phyloP scores from a whole-genome alignment of 192 early-diverging fungal genomes.

The Geranomyces michiganensis region DNA sequence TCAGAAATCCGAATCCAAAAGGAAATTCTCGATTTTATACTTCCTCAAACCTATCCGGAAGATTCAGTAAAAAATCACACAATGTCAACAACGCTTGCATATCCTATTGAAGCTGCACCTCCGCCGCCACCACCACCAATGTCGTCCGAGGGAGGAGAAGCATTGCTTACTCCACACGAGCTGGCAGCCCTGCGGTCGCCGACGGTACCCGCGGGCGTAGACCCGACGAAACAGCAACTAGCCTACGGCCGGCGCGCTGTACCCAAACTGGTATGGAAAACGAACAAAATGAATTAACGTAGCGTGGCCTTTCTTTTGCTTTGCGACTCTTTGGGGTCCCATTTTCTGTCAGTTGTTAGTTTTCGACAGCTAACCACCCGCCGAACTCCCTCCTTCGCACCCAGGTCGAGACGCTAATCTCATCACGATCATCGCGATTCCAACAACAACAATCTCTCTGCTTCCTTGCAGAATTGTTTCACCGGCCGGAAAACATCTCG shows the following conservation, averaged over 20 bases:
- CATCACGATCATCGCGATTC: constrained; percentile 21
- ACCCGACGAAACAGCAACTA: constrained; percentile 52
- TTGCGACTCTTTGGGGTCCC: background rate
- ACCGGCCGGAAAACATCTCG: constrained; percentile 50
- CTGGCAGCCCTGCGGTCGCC: constrained; percentile 9
- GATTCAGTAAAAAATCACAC: no score
- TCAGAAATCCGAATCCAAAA: no score
- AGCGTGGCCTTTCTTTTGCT: background rate
- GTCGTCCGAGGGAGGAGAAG: no score
- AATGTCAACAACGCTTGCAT: no score
- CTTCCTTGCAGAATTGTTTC: constrained; percentile 50
- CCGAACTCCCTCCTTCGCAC: no score
- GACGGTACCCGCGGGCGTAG: constrained; percentile 31
- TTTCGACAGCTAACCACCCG: no score
- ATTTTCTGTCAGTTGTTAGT: background rate
- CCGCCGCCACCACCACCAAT: no score
- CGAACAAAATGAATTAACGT: background rate
- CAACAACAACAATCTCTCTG: constrained; percentile 44
- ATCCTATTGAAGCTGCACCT: no score
- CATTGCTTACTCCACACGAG: background rate
- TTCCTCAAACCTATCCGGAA: no score
- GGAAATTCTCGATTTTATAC: no score
- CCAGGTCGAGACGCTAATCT: constrained; percentile 1
- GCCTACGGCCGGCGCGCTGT: constrained; percentile 53
- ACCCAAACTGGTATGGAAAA: constrained; percentile 53